Conservation (phyloP, 345 rosid species). For the Corymbia maculata region DNA sequence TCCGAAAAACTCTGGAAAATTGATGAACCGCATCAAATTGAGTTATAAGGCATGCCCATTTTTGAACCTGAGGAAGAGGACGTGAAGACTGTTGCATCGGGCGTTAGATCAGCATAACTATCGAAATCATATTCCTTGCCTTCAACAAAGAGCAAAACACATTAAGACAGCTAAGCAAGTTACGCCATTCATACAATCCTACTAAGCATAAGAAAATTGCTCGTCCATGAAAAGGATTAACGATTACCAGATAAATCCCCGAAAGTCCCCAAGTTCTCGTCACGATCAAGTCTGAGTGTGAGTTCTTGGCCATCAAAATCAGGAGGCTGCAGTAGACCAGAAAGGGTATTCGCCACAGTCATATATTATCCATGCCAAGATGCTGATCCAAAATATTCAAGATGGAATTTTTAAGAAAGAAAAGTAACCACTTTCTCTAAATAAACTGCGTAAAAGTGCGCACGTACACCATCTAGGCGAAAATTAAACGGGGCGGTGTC, state of each 20-base stretch:
- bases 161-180: neutral
- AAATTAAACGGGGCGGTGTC: neutral
- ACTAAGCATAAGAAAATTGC: neutral
- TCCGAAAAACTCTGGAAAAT: neutral
- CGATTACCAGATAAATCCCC: constrained; percentile 52
- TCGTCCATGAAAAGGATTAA: neutral
- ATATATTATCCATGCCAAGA: neutral
- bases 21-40: neutral
- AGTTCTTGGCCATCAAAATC: constrained; percentile 46
- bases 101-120: constrained; percentile 37
- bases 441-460: neutral
- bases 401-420: neutral
- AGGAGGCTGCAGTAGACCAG: constrained; percentile 30
- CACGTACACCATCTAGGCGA: neutral
- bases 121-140: constrained; percentile 56
- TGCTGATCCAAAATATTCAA: neutral
- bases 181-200: neutral
- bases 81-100: constrained; percentile 42
- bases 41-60: constrained; percentile 22
- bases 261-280: constrained; percentile 41
- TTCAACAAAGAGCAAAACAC: constrained; percentile 9
- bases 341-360: neutral
- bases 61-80: constrained; percentile 39
- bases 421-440: neutral
- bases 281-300: constrained; percentile 25